Evolutionary conservation across 257 asterid species (phyloP).

Genomic region (Lavandula angustifolia): DNA sequence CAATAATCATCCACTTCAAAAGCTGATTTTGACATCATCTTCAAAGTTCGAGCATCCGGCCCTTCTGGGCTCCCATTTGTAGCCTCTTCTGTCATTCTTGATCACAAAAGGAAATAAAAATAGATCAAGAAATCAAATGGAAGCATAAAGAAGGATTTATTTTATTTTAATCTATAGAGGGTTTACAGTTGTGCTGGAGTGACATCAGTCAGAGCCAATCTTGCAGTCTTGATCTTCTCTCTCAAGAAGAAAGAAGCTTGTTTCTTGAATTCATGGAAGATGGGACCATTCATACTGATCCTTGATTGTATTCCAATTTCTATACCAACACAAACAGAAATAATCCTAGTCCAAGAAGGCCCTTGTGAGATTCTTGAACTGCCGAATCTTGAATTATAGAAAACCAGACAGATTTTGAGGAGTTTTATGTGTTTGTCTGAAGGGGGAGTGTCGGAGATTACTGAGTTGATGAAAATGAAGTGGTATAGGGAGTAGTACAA

Average conservation of each 20-base stretch:
- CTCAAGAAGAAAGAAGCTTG: slow-evolving; percentile 86
- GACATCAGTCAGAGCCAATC: slow-evolving; percentile 84
- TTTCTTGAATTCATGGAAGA: slow-evolving; percentile 76
- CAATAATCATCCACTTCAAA: slow-evolving; percentile 71
- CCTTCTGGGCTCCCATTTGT: slow-evolving; percentile 62
- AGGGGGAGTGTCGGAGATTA: slow-evolving; percentile 15
- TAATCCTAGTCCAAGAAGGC: no score
- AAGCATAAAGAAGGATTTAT: not conserved
- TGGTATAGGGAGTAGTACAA: not conserved
- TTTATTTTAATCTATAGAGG: not conserved
- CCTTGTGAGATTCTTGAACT: no score
- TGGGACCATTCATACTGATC: slow-evolving; percentile 44
- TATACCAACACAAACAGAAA: not conserved
- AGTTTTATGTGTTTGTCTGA: not conserved
- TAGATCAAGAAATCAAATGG: not conserved
- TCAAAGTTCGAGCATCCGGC: slow-evolving; percentile 66
- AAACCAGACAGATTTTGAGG: not conserved
- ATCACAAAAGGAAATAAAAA: slow-evolving; percentile 1
- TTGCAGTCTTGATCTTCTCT: slow-evolving; percentile 93
- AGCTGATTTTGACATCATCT: slow-evolving; percentile 79
- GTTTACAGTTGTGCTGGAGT: slow-evolving; percentile 77
- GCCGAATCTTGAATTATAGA: slow-evolving; percentile 5
- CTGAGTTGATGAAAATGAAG: slow-evolving; percentile 18
- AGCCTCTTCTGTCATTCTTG: slow-evolving; percentile 82
- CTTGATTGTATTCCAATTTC: slow-evolving; percentile 8